Percentiles rank a stretch among this genome's conserved stretches.
phyloP scores from a whole-genome alignment of 2,329 filamentous ascomycete genomes.

The Aspergillus felis region DNA sequence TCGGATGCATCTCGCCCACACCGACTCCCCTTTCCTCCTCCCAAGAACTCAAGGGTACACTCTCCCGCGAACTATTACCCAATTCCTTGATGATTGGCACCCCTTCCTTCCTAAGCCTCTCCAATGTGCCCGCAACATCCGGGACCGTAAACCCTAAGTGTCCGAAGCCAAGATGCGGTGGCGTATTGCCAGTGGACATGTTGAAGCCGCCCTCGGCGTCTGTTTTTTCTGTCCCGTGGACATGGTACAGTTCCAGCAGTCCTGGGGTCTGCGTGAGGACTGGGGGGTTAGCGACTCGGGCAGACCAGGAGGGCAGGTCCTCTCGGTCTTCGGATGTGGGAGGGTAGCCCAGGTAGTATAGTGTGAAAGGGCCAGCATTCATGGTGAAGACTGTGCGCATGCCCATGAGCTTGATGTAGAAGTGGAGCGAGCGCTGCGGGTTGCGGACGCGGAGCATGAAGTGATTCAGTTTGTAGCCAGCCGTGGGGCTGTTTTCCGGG shows the following conservation, averaged over 20 bases:
- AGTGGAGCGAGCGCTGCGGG: constrained; percentile 31
- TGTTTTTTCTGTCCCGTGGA: constrained; percentile 32
- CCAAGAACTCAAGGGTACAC: constrained; percentile 32
- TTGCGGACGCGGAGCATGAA: constrained; percentile 36
- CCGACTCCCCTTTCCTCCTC: constrained; percentile 32
- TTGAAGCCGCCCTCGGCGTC: constrained; percentile 12
- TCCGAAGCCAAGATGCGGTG: constrained; percentile 35
- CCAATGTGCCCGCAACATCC: constrained; percentile 28
- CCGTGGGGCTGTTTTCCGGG: constrained; percentile 23
- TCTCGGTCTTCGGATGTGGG: constrained; percentile 23
- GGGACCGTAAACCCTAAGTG: constrained; percentile 39
- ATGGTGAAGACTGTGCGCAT: constrained; percentile 39
- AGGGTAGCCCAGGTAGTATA: constrained; percentile 40
- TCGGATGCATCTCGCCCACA: constrained; percentile 29
- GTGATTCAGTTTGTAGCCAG: constrained; percentile 37
- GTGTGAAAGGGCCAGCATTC: constrained; percentile 38
- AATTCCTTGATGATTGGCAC: constrained; percentile 35
- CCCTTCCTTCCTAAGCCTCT: constrained; percentile 24
- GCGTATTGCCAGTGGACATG: constrained; percentile 28
- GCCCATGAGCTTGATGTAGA: constrained; percentile 37
- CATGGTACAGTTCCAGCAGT: constrained; percentile 35
- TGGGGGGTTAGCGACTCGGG: constrained; percentile 21
- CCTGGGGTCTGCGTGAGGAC: constrained; percentile 30
- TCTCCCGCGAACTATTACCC: constrained; percentile 23
- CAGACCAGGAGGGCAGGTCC: constrained; percentile 27